Evolutionary conservation across 108 stramenopile genomes (phyloP).

Genomic region (Cyclotella baltica): DNA sequence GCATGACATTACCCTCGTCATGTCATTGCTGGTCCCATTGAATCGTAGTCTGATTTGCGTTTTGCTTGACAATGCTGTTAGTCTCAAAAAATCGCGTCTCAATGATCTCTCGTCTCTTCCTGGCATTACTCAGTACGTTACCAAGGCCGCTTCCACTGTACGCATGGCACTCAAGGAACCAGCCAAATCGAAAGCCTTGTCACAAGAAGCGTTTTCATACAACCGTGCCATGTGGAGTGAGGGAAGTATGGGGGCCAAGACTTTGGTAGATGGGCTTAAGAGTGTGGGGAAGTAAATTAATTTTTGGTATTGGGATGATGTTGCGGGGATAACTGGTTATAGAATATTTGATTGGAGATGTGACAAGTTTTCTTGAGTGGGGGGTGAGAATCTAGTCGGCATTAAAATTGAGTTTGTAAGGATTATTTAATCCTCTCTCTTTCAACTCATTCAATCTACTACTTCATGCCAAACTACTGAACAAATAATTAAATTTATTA

Average conservation of each 20-base stretch:
- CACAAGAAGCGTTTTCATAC: conserved; percentile 79
- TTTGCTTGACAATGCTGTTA: neutral
- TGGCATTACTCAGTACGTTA: conserved; percentile 73
- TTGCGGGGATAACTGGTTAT: neutral
- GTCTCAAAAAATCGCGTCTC: neutral
- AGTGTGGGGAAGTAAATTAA: conserved; percentile 41
- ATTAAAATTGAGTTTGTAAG: no score
- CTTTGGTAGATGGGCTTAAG: conserved; percentile 18
- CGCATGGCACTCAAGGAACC: conserved; percentile 91
- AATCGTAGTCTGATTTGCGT: no score
- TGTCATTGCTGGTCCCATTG: no score
- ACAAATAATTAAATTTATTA: no score
- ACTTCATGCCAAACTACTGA: no score
- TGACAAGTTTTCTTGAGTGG: no score
- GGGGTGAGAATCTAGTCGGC: no score
- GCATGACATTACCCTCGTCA: no score
- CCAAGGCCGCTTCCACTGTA: conserved; percentile 78
- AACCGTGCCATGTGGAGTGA: conserved; percentile 65
- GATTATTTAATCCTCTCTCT: no score
- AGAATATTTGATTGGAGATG: neutral
- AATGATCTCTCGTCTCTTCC: no score
- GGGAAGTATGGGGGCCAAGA: conserved; percentile 68
- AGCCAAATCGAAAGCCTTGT: conserved; percentile 81
- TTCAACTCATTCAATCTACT: no score
- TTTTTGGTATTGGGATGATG: neutral